Conservation (phyloP, 192 early-diverging fungal genomes). For the Entomortierella lignicola region DNA sequence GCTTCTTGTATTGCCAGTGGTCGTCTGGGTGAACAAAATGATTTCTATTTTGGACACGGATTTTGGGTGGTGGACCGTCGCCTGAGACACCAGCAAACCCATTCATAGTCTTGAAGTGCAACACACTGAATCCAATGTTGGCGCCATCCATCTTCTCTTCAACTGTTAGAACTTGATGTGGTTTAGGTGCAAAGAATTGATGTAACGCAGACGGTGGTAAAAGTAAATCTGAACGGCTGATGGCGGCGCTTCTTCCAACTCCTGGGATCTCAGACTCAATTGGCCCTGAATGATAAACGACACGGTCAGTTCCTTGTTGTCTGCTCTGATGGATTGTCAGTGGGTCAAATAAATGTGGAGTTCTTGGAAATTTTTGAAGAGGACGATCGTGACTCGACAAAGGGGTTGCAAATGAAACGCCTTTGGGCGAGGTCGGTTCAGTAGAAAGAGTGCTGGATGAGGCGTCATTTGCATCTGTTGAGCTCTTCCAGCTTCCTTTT, state of each 20-base stretch:
- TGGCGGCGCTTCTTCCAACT: conserved; percentile 21
- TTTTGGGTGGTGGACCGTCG: conserved; percentile 34
- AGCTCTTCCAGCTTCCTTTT: conserved; percentile 41
- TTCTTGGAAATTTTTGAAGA: conserved; percentile 50
- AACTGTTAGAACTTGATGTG: conserved; percentile 41
- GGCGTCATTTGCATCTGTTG: background rate
- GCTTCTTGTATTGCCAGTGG: conserved; percentile 55
- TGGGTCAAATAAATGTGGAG: conserved; percentile 48
- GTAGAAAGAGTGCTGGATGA: background rate
- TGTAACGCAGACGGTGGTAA: conserved; percentile 36
- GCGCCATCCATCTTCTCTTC: conserved; percentile 54
- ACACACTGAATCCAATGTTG: conserved; percentile 52
- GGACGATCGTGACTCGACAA: conserved; percentile 35
- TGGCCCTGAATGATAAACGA: background rate
- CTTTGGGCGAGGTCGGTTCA: conserved; percentile 23
- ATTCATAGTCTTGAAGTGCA: conserved; percentile 45
- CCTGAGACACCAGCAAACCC: conserved; percentile 25
- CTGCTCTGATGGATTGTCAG: conserved; percentile 32
- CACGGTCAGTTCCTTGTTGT: conserved; percentile 9
- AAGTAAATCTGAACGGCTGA: conserved; percentile 42
- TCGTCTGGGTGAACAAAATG: conserved; percentile 56
- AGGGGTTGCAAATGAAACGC: conserved; percentile 41
- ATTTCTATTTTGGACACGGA: conserved; percentile 48
- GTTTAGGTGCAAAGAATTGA: conserved; percentile 36
- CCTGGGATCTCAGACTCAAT: too few species aligned